phyloP scores from a whole-genome alignment of 2,329 filamentous ascomycete genomes.

The Passalora sequoiae region DNA sequence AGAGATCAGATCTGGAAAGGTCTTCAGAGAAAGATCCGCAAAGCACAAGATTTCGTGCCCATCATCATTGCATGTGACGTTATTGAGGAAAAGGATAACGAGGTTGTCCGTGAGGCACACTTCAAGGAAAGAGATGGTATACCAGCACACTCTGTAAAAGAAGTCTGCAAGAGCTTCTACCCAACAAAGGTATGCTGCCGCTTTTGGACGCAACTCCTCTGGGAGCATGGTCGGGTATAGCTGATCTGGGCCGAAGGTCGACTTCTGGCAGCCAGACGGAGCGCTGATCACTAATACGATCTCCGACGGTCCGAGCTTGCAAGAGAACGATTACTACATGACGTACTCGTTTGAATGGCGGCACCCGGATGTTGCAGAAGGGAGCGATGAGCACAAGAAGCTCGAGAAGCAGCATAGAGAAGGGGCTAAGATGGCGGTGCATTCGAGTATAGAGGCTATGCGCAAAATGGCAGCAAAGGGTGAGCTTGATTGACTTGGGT shows the following conservation, averaged over 20 bases:
- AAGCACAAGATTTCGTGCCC: constrained; percentile 44
- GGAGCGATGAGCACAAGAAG: constrained; percentile 33
- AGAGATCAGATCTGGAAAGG: constrained; percentile 39
- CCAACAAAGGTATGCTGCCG: constrained; percentile 41
- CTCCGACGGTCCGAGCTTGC: constrained; percentile 35
- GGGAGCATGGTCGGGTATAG: too few relatives aligned
- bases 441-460: constrained; percentile 40
- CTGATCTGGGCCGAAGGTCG: too few relatives aligned
- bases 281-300: constrained; percentile 43
- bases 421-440: constrained; percentile 40
- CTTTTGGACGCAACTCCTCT: too few relatives aligned
- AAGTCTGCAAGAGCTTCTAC: constrained; percentile 38
- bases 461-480: constrained; percentile 36
- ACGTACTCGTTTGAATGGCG: constrained; percentile 46
- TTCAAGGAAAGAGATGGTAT: constrained; percentile 36
- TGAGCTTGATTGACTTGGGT: constrained; percentile 23
- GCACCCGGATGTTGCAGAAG: constrained; percentile 34
- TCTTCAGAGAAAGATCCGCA: constrained; percentile 44
- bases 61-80: constrained; percentile 41
- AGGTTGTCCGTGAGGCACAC: constrained; percentile 34
- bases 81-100: constrained; percentile 36
- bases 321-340: constrained; percentile 37
- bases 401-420: constrained; percentile 26
- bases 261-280: constrained; percentile 43
- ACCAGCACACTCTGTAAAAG: constrained; percentile 31